Evolutionary conservation across 164 flowering plant species (phyloP), one percentile per base, ranked within the genome.

Genomic region (Magnolia sinica): DNA sequence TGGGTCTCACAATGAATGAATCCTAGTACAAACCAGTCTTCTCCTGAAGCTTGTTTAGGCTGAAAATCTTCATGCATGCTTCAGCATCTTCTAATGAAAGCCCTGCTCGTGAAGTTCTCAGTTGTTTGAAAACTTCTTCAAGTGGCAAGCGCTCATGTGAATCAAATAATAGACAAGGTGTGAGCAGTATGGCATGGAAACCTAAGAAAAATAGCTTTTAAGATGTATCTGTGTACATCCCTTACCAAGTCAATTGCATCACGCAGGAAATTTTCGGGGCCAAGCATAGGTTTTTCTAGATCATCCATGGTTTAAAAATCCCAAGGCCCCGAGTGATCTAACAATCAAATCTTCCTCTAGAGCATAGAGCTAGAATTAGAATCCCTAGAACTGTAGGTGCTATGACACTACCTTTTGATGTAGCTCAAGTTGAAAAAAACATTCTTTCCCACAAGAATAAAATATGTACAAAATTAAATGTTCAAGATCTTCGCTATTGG

Each of bases 241-340:
- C 85, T 83, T 82, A 93, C 98, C 94, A 93, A 83, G 80, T 93
- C 98, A 80, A 93, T 87, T 50, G 91, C 95, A 45, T 90, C 96
- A 73, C 93, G 80, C 65, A 87, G 86, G 86, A 93, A 90, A 78
- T 84, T 87, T 75, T 87, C 89, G 7, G 98, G 96, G 76, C 73
- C 87, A 13, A 92, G 87, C 88, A 92, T 77, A 9, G 94, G 93
- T 65, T 85, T 89, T 45, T 88, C 88, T 76, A 91, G 77, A 19
- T 84, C 93, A 49, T 78, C 86, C 93, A 88, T 90, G 73, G 58
- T 82, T 77, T 74, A 76, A 71, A 51, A 51, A 51, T 11, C 11
- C 64, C 71, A 79, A 76, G 76, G 69, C 80, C 75, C 70, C 63
- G 31, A 58, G 1, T 75, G 49, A 18, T 58, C 66, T 63, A 58